Evolutionary conservation across 2,329 filamentous ascomycete species (phyloP), one percentile per base, ranked within the genome.

Genomic region (Cadophora luteo-olivacea): DNA sequence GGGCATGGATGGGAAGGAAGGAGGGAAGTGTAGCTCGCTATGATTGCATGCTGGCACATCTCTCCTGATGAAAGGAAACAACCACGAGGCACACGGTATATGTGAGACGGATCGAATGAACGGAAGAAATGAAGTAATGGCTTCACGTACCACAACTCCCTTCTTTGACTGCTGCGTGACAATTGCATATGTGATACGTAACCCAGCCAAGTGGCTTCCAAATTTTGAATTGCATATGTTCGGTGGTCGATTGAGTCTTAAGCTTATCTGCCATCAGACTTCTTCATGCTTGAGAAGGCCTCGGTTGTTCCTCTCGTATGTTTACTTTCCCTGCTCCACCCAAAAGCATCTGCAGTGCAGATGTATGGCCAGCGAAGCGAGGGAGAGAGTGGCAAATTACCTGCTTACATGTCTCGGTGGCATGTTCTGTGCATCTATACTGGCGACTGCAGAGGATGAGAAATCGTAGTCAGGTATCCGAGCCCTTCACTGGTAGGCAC

Each of bases 91-190:
- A 67, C 52, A 69, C 45, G 45, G 61, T 62, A 73, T 68, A 71
- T 65, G 70, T 68, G 69, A 52, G 57, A 65, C 63, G 67, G 66
- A 68, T 62, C 61, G 68, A 55, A 62, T 63, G 57, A 65, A 38
- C 61, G 45, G n/a, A 49, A 67, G 61, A 66, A 51, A 72, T 70
- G 69, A 74, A 74, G 67, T 74, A 61, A 73, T 72, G 71, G 69
- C 71, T 70, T 72, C 71, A 70, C 48, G 60, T 61, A 64, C 33
- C 33, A 51, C 22, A 38, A 32, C 38, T 4, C 16, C 19, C 45
- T n/a, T 22, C 29, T 33, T 48, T 24, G 9, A n/a, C 14, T 33
- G 2, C 41, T 22, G 22, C 24, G 24, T 29, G 14, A 55, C 25
- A 32, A 55, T 16, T 32, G 24, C 24, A 32, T 32, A 55, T 55